Base-by-base conservation (phyloP, 1,284 basidiomycete genomes). In the Taiwanofungus camphoratus region DNA sequence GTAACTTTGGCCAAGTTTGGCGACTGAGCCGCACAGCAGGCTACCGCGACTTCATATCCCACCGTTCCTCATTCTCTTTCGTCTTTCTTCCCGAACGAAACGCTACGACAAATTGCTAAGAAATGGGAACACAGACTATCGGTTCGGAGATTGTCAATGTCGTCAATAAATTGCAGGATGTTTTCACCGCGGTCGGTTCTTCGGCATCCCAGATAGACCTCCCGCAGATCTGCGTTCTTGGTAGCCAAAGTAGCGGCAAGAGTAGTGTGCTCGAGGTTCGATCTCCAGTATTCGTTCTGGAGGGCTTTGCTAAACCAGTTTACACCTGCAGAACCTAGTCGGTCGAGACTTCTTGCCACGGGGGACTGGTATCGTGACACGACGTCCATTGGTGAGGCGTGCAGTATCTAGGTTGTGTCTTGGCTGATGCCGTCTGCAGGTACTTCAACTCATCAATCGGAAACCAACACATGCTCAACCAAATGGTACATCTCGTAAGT, bases 331-430 rank as follows among this genome's bases (percentile, higher is more conserved):
- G 90, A 97, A 97, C 71, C 93, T 97, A 55, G 95, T 98, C 42
- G 95, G 94, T 48, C 79, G 94, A 55, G 93, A 96, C 67, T 98
- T 98, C 74, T 65, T 98, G 58, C 94, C 94, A 65, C 87, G 94
- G 74, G 95, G 94, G 59, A 89, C 90, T 52, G 95, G 95, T 66
- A 99, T 99, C 61, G 94, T 98, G 61, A 98, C 95, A 42, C 81
- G 95, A 61, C 82, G 95, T 62, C 93, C 93, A 44, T 68, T 96
- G 64, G 91, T 89, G 52, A 51, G 72, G 6, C 31, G 11, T 33
- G 31, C 31, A 18, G 8, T 29, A 8, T 1, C n/a, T 56, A 64
- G 39, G 65, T 56, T 41, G 30, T 41, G 29, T 26, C 35, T 39
- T 44, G 42, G 23, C 39, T 45, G 33, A 45, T 22, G 13, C 12